A percentile compares a stretch with the other conserved stretches of the same genome.
Evolutionary conservation across 805 yeast species (phyloP).

Genomic region (Hanseniaspora vineae): DNA sequence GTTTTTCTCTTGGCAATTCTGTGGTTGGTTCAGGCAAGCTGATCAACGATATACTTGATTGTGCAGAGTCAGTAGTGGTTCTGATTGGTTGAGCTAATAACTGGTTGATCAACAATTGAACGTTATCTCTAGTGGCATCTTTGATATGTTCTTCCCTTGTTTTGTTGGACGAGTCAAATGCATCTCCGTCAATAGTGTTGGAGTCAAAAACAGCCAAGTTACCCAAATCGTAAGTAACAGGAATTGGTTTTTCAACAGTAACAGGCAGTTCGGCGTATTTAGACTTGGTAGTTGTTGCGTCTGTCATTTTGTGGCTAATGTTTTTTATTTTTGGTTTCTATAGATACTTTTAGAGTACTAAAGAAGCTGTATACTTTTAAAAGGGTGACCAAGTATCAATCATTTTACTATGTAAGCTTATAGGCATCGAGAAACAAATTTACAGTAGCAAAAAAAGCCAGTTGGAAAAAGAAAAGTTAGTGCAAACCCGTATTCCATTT

Average conservation of each 20-base stretch:
- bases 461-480: background rate
- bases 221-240: slow-evolving; percentile 81
- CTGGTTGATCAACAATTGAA: slow-evolving; percentile 84
- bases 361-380: too few species aligned
- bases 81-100: slow-evolving; percentile 79
- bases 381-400: too few species aligned
- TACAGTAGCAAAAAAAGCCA: too few species aligned
- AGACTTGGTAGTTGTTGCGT: slow-evolving; percentile 4
- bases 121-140: slow-evolving; percentile 74
- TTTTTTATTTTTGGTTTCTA: background rate
- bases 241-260: slow-evolving; percentile 83
- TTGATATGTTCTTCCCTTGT: slow-evolving; percentile 53
- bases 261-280: slow-evolving; percentile 37
- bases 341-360: too few species aligned
- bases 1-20: slow-evolving; percentile 84
- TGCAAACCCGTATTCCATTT: background rate
- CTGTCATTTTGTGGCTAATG: slow-evolving; percentile 10
- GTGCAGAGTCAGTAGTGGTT: slow-evolving; percentile 63
- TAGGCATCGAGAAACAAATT: too few species aligned
- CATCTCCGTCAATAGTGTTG: slow-evolving; percentile 62
- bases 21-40: slow-evolving; percentile 76
- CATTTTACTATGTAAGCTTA: too few species aligned
- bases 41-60: slow-evolving; percentile 67
- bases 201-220: slow-evolving; percentile 82
- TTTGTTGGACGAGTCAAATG: slow-evolving; percentile 38